phyloP scores from a whole-genome alignment of 2,329 filamentous ascomycete genomes.

The Ceratocystis eucalypticola region DNA sequence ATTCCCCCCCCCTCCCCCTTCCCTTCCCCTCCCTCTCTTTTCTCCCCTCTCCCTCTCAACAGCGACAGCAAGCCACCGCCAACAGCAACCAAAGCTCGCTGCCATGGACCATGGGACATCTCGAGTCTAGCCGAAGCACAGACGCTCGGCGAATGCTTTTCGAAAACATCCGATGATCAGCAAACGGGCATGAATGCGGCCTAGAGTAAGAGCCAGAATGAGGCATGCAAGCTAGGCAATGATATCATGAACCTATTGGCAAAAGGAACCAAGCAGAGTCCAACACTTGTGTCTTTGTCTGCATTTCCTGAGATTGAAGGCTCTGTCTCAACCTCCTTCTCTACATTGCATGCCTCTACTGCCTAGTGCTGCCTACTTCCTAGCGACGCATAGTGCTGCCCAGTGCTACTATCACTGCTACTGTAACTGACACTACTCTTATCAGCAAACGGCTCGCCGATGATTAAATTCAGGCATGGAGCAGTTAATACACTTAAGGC shows the following conservation, averaged over 20 bases:
- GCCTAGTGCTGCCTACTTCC: not conserved
- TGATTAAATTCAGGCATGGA: not conserved
- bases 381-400: not conserved
- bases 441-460: not conserved
- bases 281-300: not conserved
- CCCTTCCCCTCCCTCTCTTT: not conserved
- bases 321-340: not conserved
- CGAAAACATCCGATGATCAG: slow-evolving; percentile 3
- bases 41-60: not conserved
- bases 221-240: not conserved
- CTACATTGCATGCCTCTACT: no score
- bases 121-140: not conserved
- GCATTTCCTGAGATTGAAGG: not conserved
- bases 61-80: not conserved
- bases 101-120: not conserved
- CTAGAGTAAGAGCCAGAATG: not conserved
- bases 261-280: not conserved
- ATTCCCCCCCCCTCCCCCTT: not conserved
- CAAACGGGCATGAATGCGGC: not conserved
- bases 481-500: not conserved
- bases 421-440: not conserved
- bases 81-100: not conserved
- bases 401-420: no score
- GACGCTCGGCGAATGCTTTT: not conserved
- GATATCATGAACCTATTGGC: not conserved